Base-by-base conservation (phyloP, 805 yeast species). In the Cephaloascus fragrans region DNA sequence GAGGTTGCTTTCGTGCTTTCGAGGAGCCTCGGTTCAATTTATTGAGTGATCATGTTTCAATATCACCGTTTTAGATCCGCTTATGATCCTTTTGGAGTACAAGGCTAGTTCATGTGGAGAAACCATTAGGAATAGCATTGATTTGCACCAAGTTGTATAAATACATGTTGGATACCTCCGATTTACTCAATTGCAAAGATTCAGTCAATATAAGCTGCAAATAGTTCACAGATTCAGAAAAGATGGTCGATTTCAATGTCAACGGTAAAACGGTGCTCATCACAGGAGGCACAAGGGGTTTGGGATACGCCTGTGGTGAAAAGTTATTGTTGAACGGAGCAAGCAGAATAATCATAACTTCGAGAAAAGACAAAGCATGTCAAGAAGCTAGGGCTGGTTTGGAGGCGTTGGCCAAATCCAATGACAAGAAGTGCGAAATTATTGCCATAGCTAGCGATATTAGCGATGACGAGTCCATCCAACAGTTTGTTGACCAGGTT, bases 201-300 rank as follows among this genome's bases (percentile, higher is more conserved):
- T n/a, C n/a, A n/a, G n/a, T n/a, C n/a, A n/a, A n/a, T n/a, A n/a
- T n/a, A n/a, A n/a, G n/a, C n/a, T n/a, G n/a, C n/a, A n/a, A n/a
- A n/a, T n/a, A n/a, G n/a, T n/a, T n/a, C n/a, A n/a, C n/a, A n/a
- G n/a, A n/a, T n/a, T n/a, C n/a, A n/a, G n/a, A n/a, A n/a, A n/a
- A n/a, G n/a, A 66, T 64, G 71, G 69, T 65, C 20, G 69, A 65
- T 43, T 59, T 57, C 37, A 65, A 65, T 47, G 77, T 76, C 31
- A 59, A 75, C 43, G 84, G 82, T 14, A 80, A 79, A 56, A 67
- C 71, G 8, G 86, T 82, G 1, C 73, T 75, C 4, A 67, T 81
- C 44, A 81, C 89, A 4, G 89, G 88, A 3, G 87, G 88, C 20
- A 75, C 86, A 19, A 64, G 89, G 48, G 90, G 90, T 0, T 73